These are phyloP conservation scores for Malus hybrid DNA, from an alignment of 331 rosid species.

Conservation along the genomic window DNA sequence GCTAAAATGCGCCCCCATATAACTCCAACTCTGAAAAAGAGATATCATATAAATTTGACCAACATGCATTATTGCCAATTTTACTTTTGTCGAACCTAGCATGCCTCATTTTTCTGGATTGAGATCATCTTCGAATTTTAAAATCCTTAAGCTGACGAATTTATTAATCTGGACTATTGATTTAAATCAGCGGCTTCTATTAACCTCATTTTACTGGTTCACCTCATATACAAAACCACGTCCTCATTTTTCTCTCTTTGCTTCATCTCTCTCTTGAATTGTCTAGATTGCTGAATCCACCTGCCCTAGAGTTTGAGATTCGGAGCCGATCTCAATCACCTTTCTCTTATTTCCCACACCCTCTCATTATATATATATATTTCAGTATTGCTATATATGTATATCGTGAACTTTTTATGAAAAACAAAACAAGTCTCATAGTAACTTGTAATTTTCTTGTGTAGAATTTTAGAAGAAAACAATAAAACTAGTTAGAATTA, in stretches of 20 bases:
- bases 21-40: not conserved
- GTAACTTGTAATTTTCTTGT: not conserved
- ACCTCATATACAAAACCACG: too few species aligned
- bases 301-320: too few species aligned
- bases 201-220: too few species aligned
- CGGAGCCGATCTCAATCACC: too few species aligned
- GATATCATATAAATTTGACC: not conserved
- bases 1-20: slow-evolving; percentile 50
- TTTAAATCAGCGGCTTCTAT: too few species aligned
- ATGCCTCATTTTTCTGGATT: not conserved
- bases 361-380: not conserved
- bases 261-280: too few species aligned
- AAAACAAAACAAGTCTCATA: not conserved
- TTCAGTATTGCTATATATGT: not conserved
- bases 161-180: too few species aligned
- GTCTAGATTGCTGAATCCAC: too few species aligned
- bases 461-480: not conserved
- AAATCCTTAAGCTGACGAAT: too few species aligned
- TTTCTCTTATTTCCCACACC: not conserved
- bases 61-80: not conserved
- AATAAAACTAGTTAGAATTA: not conserved
- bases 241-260: too few species aligned
- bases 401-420: too few species aligned
- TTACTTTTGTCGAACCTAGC: not conserved
- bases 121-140: too few species aligned